Evolutionary conservation across 441 rosid species (phyloP).

Genomic region (Erodium chrysanthum): DNA sequence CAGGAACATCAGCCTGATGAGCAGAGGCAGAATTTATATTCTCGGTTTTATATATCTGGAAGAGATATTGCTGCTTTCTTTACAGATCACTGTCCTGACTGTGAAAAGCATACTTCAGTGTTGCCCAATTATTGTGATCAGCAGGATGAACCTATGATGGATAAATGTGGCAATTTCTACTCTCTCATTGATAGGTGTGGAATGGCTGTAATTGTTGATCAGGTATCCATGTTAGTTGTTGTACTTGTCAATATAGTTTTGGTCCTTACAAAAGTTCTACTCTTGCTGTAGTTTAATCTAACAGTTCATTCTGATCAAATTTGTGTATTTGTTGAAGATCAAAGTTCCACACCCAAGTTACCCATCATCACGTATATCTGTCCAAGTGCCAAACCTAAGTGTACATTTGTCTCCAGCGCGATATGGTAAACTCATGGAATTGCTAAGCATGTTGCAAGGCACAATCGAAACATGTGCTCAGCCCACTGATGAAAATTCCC

Average conservation of each 20-base stretch:
- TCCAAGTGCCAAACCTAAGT: slow-evolving; percentile 96
- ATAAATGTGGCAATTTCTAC: slow-evolving; percentile 40
- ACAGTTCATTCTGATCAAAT: slow-evolving; percentile 14
- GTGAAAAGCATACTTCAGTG: slow-evolving; percentile 33
- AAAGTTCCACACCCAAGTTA: slow-evolving; percentile 75
- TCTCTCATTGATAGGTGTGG: slow-evolving; percentile 96
- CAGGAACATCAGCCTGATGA: slow-evolving; percentile 76
- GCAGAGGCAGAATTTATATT: slow-evolving; percentile 73
- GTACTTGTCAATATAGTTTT: background rate
- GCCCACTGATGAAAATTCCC: slow-evolving; percentile 53
- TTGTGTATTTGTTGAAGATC: slow-evolving; percentile 42
- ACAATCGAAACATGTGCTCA: slow-evolving; percentile 55
- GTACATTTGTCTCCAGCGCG: slow-evolving; percentile 91
- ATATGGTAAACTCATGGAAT: slow-evolving; percentile 65
- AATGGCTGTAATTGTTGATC: slow-evolving; percentile 89
- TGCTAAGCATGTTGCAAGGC: slow-evolving; percentile 47
- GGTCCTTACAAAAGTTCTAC: background rate
- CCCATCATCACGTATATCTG: slow-evolving; percentile 83
- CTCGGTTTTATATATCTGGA: slow-evolving; percentile 86
- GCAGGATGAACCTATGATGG: slow-evolving; percentile 27
- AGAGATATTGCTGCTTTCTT: slow-evolving; percentile 97
- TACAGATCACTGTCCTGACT: slow-evolving; percentile 52
- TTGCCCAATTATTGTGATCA: slow-evolving; percentile 34
- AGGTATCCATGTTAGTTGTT: slow-evolving; percentile 40
- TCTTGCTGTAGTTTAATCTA: slow-evolving; percentile 13